Conservation (phyloP, 2,329 filamentous ascomycete genomes). For the Emergomyces africanus region DNA sequence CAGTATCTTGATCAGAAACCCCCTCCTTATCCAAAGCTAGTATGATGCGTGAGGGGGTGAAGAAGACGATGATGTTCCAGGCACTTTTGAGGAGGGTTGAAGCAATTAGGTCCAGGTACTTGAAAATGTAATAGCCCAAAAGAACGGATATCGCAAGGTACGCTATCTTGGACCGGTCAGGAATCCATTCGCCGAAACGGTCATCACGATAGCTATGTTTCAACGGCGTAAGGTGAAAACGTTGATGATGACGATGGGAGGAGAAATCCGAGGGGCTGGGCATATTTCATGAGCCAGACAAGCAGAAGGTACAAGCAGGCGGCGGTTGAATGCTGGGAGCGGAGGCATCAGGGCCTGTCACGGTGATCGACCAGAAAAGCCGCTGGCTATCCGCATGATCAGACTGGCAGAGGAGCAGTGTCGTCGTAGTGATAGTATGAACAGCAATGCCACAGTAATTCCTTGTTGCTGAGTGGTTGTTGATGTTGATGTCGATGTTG, state of each 20-base stretch:
- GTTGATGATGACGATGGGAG: background rate
- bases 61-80: constrained; percentile 28
- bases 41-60: constrained; percentile 28
- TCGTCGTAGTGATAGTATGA: background rate
- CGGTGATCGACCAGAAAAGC: background rate
- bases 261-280: constrained; percentile 8
- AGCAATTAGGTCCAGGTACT: constrained; percentile 17
- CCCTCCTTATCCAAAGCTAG: constrained; percentile 39
- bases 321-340: background rate
- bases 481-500: background rate
- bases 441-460: background rate
- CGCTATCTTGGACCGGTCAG: constrained; percentile 18
- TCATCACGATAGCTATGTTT: constrained; percentile 23
- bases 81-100: constrained; percentile 19
- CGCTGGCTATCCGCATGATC: constrained; percentile 1
- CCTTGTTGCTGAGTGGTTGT: background rate
- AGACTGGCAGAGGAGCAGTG: background rate
- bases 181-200: constrained; percentile 15
- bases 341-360: constrained; percentile 2
- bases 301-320: background rate
- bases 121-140: constrained; percentile 19
- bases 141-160: constrained; percentile 18
- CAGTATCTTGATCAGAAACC: constrained; percentile 27
- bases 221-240: background rate
- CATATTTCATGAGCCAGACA: constrained; percentile 1